phyloP scores from a whole-genome alignment of 768 basidiomycete genomes.

The Amanita molliuscula region DNA sequence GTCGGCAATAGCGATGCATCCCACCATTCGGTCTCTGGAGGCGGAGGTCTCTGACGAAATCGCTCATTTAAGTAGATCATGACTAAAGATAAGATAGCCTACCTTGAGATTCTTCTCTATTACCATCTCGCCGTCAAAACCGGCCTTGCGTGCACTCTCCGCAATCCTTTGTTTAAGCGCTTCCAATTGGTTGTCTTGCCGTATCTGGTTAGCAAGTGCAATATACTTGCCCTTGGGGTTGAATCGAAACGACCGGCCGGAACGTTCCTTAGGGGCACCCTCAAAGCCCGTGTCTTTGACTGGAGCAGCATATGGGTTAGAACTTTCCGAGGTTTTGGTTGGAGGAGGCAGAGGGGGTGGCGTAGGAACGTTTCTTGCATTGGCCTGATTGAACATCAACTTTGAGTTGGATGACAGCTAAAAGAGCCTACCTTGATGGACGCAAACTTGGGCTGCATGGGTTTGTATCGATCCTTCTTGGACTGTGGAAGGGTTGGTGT shows the following conservation, averaged over 20 bases:
- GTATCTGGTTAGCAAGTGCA: slow-evolving; percentile 57
- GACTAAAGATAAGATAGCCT: slow-evolving; percentile 11
- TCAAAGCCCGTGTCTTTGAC: slow-evolving; percentile 59
- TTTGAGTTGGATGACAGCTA: neutral
- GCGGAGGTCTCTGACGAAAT: slow-evolving; percentile 56
- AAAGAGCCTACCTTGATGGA: slow-evolving; percentile 64
- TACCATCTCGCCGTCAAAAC: slow-evolving; percentile 87
- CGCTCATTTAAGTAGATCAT: neutral
- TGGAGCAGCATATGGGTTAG: slow-evolving; percentile 75
- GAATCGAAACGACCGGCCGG: slow-evolving; percentile 68
- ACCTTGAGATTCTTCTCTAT: slow-evolving; percentile 87
- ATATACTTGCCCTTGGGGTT: slow-evolving; percentile 91
- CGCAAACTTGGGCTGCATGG: slow-evolving; percentile 99
- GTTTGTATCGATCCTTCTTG: slow-evolving; percentile 90
- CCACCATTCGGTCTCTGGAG: slow-evolving; percentile 97
- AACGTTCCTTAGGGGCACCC: slow-evolving; percentile 62
- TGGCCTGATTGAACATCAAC: slow-evolving; percentile 35
- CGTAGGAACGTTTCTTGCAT: slow-evolving; percentile 64
- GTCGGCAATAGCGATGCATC: slow-evolving; percentile 77
- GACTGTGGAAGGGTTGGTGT: slow-evolving; percentile 51
- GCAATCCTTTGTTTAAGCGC: slow-evolving; percentile 89
- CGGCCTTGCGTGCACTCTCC: slow-evolving; percentile 87
- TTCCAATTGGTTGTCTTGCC: slow-evolving; percentile 75
- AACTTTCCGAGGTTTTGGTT: slow-evolving; percentile 28
- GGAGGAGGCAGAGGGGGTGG: slow-evolving; percentile 38